These are phyloP conservation scores for Circinella minor DNA, from an alignment of 371 early-diverging fungal genomes.

Conservation along the genomic window DNA sequence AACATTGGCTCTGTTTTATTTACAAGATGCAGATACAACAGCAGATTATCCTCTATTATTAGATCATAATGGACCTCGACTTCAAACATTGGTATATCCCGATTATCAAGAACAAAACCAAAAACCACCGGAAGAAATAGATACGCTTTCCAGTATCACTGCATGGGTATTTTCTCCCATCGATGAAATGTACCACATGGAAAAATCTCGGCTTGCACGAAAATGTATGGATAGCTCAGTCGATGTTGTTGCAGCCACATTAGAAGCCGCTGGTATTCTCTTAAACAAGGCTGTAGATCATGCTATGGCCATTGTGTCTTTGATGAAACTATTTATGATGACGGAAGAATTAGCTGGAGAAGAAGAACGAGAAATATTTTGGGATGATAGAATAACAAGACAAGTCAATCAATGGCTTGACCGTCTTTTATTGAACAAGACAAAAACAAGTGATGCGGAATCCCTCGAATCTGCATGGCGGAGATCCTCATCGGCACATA, in stretches of 20 bases:
- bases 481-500: conserved; percentile 40
- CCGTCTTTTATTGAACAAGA: conserved; percentile 8
- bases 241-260: conserved; percentile 32
- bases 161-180: conserved; percentile 61
- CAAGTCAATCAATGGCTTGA: conserved; percentile 47
- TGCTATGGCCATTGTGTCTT: conserved; percentile 45
- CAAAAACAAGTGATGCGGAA: conserved; percentile 16
- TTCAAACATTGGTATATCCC: conserved; percentile 35
- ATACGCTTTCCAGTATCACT: conserved; percentile 17
- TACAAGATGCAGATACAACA: conserved; percentile 19
- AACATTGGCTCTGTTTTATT: conserved; percentile 32
- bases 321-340: conserved; percentile 58
- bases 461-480: conserved; percentile 47
- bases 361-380: conserved; percentile 56
- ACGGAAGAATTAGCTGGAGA: conserved; percentile 1
- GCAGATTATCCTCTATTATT: conserved; percentile 32
- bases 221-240: not conserved
- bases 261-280: conserved; percentile 27
- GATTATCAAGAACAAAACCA: not conserved
- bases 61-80: conserved; percentile 31
- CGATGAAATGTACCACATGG: conserved; percentile 54
- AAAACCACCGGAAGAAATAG: not conserved
- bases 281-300: conserved; percentile 36
- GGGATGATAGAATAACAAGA: conserved; percentile 43
- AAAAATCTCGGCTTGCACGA: conserved; percentile 39